Base-by-base conservation (phyloP, 768 basidiomycete species). In the Naganishia vaughanmartiniae region DNA sequence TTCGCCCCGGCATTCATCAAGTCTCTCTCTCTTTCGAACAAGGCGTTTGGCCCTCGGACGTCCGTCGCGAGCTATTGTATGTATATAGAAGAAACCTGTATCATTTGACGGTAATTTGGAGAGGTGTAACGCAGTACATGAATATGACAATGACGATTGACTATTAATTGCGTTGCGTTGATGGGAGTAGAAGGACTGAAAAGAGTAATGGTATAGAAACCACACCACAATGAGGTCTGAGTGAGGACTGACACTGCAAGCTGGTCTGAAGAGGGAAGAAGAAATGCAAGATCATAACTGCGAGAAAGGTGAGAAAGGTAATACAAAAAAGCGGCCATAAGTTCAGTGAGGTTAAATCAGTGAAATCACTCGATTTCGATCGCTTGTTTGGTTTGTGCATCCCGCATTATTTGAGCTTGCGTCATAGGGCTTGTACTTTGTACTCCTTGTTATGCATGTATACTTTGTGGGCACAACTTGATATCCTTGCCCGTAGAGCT, bases 351-450 rank as follows among this genome's bases (percentile, higher is more conserved):
- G 42, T 42, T 4, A 15, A 15, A 15, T 42, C 15, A 7, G 9
- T 42, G 19, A 51, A 51, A 63, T 36, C 28, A 55, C 28, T 26
- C 60, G 60, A 63, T 63, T 45, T 42, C 60, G 60, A 63, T 63
- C 60, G 60, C 21, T 39, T 21, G 55, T 34, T 21, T 60, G 34
- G 57, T 60, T 60, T 60, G 57, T 34, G 34, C 4, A 60, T n/a
- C 57, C 57, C 36, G 34, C 21, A 42, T 60, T 33, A n/a, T 4
- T 55, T 9, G 12, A 55, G 14, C 14, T 55, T 58, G 57, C 60
- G 60, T 63, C 60, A 63, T 63, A 60, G 31, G 31, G 17, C 33
- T 21, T n/a, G 48, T 51, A 12, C 48, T n/a, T 58, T n/a, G n/a
- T n/a, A n/a, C 57, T 36, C 34, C 56, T 12, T 46, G 45, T 46